Base-by-base conservation (phyloP, 179 eudicot species). In the Gypsophila paniculata region DNA sequence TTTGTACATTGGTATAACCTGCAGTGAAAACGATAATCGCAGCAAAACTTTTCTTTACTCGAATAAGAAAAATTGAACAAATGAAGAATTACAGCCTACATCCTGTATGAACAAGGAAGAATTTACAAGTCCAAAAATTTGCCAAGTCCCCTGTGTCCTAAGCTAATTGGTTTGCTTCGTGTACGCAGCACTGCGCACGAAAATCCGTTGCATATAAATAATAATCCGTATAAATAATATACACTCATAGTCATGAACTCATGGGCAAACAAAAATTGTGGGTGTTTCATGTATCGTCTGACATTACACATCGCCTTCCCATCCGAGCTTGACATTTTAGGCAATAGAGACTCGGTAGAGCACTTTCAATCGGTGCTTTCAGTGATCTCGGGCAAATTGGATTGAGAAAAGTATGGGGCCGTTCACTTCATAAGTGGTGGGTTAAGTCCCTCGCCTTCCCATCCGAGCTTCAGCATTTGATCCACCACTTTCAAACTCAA, bases 401-500 rank as follows among this genome's bases (percentile, higher is more conserved):
- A 44, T 25, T 34, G 29, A n/a, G 46, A 7, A 55, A 8, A 26
- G 48, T 6, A 6, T 38, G 15, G 14, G 34, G 19, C 25, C 55
- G 49, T 51, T 88, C 85, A 90, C 76, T 86, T 86, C 32, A 89
- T 83, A 69, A 91, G 85, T 65, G 92, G 86, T 65, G 92, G 92
- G 80, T 88, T 82, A 42, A 85, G 81, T 65, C 96, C 91, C 65
- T 87, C 94, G 46, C 97, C 96, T 87, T 91, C 91, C 97, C 99
- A 91, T 53, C 97, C 99, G 62, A 91, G 89, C 85, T 91, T 91
- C 51, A 91, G 91, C 99, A 91, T 91, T 63, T 89, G 97, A 83
- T 91, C 99, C 15, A 94, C 97, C 73, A 91, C 96, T 86, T 90
- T 91, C 83, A 88, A 81, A 82, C 96, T 94, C 86, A 94, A 84